A percentile compares a stretch with the other conserved stretches of the same genome.
Evolutionary conservation across 1,139 yeast species (phyloP).

Genomic region (Pichia sp.): DNA sequence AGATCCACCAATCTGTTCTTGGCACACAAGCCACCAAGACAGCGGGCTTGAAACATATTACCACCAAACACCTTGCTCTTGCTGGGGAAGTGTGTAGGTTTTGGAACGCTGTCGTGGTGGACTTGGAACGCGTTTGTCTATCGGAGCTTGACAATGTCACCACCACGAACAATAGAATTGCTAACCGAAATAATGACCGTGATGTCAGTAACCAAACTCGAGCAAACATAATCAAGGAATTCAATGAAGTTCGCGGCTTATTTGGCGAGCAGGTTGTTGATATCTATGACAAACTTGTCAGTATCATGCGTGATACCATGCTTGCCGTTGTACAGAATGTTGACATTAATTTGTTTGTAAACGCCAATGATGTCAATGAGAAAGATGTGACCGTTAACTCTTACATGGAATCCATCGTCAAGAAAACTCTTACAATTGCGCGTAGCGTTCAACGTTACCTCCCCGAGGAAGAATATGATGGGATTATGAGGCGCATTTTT

Average conservation of each 20-base stretch:
- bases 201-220: neutral
- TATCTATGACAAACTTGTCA: conserved; percentile 55
- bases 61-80: conserved; percentile 66
- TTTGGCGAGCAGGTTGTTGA: conserved; percentile 60
- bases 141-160: conserved; percentile 5
- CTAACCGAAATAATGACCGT: neutral
- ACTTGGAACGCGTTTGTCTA: conserved; percentile 9
- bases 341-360: neutral
- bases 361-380: neutral
- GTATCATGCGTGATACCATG: conserved; percentile 65
- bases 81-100: conserved; percentile 47
- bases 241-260: conserved; percentile 29
- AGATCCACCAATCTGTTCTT: conserved; percentile 55
- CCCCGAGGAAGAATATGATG: conserved; percentile 43
- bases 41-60: conserved; percentile 68
- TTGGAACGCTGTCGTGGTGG: conserved; percentile 12
- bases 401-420: conserved; percentile 62
- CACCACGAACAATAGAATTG: too few species aligned
- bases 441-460: conserved; percentile 55
- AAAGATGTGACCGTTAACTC: conserved; percentile 19
- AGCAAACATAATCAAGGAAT: conserved; percentile 23
- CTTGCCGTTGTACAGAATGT: conserved; percentile 5
- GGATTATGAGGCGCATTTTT: conserved; percentile 49
- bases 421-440: conserved; percentile 58
- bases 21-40: conserved; percentile 76